phyloP scores from a whole-genome alignment of 139 green algal genomes.

The Micractinium sp. region DNA sequence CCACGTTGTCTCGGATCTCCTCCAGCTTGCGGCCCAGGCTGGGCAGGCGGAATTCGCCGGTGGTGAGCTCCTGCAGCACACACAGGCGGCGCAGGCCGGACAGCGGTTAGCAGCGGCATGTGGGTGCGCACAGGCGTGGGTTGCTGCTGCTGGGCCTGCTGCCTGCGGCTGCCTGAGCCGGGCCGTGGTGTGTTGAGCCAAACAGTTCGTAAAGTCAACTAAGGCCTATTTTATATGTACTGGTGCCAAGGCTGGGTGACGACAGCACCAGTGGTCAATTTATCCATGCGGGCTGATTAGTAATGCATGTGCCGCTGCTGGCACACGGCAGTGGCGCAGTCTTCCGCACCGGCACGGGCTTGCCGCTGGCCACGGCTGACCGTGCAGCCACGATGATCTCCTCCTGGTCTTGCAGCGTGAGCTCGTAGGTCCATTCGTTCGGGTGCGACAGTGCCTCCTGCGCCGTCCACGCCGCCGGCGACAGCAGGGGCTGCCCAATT shows the following conservation, averaged over 20 bases:
- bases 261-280: too few species aligned
- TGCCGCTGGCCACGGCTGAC: background rate
- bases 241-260: background rate
- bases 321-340: background rate
- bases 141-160: too few species aligned
- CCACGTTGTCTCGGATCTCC: constrained; percentile 46
- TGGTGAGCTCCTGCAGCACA: constrained; percentile 5
- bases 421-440: background rate
- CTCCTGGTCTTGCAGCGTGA: background rate
- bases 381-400: background rate
- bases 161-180: background rate
- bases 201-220: too few species aligned
- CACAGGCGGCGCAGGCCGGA: too few species aligned
- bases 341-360: constrained; percentile 6
- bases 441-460: background rate
- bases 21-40: constrained; percentile 55
- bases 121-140: background rate
- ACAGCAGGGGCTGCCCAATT: background rate
- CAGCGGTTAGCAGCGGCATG: too few species aligned
- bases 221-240: too few species aligned
- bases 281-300: too few species aligned
- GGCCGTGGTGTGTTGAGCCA: background rate
- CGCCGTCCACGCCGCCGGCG: constrained; percentile 10
- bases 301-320: background rate
- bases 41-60: constrained; percentile 56